Evolutionary conservation across 2,329 filamentous ascomycete genomes (phyloP).

Genomic region (Knufia petricola): DNA sequence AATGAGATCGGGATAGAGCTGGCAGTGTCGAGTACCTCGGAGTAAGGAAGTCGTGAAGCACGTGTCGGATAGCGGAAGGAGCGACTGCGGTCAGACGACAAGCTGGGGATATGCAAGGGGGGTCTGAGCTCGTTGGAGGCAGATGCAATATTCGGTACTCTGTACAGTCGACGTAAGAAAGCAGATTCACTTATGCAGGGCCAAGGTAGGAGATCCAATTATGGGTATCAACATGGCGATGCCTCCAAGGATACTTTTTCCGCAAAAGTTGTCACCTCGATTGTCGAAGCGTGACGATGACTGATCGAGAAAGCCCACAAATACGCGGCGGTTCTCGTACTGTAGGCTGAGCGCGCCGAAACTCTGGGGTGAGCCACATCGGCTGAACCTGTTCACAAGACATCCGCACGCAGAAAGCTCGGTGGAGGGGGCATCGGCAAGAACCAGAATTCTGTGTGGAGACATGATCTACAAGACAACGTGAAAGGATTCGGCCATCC

Average conservation of each 20-base stretch:
- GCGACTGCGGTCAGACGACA: slow-evolving; percentile 4
- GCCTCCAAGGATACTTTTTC: too few relatives aligned
- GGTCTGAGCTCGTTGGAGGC: neutral
- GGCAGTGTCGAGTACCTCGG: neutral
- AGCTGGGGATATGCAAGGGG: slow-evolving; percentile 6
- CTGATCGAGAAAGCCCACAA: neutral
- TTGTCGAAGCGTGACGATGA: neutral
- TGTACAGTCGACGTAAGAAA: neutral
- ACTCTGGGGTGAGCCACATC: neutral
- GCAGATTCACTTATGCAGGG: too few relatives aligned
- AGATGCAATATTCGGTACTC: neutral
- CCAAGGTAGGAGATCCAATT: too few relatives aligned
- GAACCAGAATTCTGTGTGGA: neutral
- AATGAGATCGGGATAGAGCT: neutral
- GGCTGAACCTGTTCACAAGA: neutral
- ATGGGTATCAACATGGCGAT: too few relatives aligned
- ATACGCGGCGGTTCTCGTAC: neutral
- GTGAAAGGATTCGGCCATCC: neutral
- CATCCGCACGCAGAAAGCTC: neutral
- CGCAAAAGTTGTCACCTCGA: neutral
- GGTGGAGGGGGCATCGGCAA: neutral
- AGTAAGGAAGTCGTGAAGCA: slow-evolving; percentile 3
- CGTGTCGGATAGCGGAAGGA: slow-evolving; percentile 1
- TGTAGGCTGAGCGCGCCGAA: neutral
- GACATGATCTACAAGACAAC: neutral